Evolutionary conservation across 2,329 filamentous ascomycete species (phyloP).

Genomic region (Trichoderma sp.): DNA sequence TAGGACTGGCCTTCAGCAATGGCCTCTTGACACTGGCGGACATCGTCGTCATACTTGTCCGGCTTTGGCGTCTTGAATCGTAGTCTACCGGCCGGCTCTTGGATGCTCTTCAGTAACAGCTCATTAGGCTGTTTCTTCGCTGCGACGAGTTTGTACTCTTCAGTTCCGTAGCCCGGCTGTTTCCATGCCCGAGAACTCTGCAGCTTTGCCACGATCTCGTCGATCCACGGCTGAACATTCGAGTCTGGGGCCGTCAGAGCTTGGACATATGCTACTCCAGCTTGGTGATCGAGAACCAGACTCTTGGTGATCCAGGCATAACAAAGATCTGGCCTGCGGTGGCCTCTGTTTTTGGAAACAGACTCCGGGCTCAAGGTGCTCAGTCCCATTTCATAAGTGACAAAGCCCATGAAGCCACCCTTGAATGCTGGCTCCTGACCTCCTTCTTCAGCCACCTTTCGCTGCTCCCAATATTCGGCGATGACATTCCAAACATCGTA

Average conservation of each 20-base stretch:
- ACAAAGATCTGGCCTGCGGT: conserved; percentile 64
- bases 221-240: conserved; percentile 32
- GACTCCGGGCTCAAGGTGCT: conserved; percentile 32
- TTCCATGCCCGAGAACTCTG: conserved; percentile 33
- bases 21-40: conserved; percentile 65
- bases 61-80: conserved; percentile 41
- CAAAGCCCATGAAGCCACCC: conserved; percentile 80
- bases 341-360: conserved; percentile 29
- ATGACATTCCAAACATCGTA: conserved; percentile 51
- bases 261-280: conserved; percentile 63
- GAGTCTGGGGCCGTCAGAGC: conserved; percentile 28
- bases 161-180: conserved; percentile 16
- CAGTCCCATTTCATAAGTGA: conserved; percentile 81
- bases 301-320: conserved; percentile 75
- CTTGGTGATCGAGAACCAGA: conserved; percentile 71
- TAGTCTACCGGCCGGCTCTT: conserved; percentile 18
- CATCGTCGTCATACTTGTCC: conserved; percentile 60
- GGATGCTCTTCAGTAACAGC: conserved; percentile 21
- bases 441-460: conserved; percentile 25
- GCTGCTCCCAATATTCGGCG: conserved; percentile 41
- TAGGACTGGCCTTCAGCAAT: conserved; percentile 80
- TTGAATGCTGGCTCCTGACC: conserved; percentile 57
- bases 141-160: neutral
- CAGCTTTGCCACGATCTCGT: conserved; percentile 30
- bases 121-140: conserved; percentile 22